A percentile compares a stretch with the other conserved stretches of the same genome.
Conservation (phyloP, 2,329 filamentous ascomycete species). For the Lachnellula cervina region DNA sequence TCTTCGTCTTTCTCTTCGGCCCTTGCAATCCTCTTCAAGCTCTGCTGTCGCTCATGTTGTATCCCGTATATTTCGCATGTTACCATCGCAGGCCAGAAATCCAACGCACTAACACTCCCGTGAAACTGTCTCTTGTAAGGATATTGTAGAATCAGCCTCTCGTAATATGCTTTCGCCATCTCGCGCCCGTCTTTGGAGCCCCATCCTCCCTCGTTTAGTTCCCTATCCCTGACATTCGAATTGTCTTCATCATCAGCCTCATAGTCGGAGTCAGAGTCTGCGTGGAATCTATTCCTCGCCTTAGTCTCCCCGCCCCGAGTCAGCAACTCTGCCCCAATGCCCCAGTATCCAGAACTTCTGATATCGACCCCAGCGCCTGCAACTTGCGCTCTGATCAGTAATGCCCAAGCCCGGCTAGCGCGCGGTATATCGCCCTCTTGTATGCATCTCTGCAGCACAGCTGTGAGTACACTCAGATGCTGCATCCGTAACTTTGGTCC, state of each 20-base stretch:
- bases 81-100: constrained; percentile 80
- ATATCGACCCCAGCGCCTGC: constrained; percentile 58
- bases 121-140: constrained; percentile 58
- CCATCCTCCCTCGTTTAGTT: constrained; percentile 19
- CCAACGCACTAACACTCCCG: constrained; percentile 59
- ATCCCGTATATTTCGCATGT: constrained; percentile 75
- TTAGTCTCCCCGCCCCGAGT: constrained; percentile 46
- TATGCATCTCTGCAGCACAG: constrained; percentile 68
- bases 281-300: constrained; percentile 7
- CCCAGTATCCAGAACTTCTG: constrained; percentile 68
- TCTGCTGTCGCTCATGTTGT: constrained; percentile 52
- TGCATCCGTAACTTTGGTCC: constrained; percentile 37
- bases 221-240: neutral
- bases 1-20: constrained; percentile 28
- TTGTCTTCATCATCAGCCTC: neutral
- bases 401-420: constrained; percentile 68
- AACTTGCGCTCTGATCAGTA: constrained; percentile 62
- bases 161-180: constrained; percentile 65
- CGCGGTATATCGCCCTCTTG: constrained; percentile 64
- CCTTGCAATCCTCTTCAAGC: constrained; percentile 35
- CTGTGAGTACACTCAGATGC: constrained; percentile 63
- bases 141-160: constrained; percentile 71
- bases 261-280: constrained; percentile 1
- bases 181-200: constrained; percentile 48
- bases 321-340: constrained; percentile 77